phyloP scores from a whole-genome alignment of 768 basidiomycete genomes.

The Rubroboletus pulcherrimus region DNA sequence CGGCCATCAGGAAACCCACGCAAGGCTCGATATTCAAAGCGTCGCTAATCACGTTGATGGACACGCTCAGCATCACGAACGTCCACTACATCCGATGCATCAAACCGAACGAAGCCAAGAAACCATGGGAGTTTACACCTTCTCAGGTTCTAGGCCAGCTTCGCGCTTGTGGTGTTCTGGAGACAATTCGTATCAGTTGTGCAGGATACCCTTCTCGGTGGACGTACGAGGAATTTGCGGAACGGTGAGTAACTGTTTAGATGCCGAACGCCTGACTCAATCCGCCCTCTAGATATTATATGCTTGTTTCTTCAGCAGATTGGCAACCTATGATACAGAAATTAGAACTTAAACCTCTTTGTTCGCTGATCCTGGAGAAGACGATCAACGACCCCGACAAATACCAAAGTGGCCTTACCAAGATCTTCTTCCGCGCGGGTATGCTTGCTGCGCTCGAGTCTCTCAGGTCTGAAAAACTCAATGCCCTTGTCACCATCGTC shows the following conservation, averaged over 20 bases:
- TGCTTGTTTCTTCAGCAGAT: conserved; percentile 83
- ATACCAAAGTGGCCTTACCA: conserved; percentile 94
- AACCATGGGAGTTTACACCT: conserved; percentile 94
- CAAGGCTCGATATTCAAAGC: conserved; percentile 98
- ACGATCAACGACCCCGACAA: conserved; percentile 94
- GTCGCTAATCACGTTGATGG: conserved; percentile 91
- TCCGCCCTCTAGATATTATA: conserved; percentile 72
- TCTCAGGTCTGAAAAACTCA: conserved; percentile 81
- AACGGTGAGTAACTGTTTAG: conserved; percentile 58
- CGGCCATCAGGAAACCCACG: conserved; percentile 84
- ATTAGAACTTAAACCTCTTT: conserved; percentile 76
- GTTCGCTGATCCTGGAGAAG: conserved; percentile 75
- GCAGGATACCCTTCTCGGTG: conserved; percentile 98
- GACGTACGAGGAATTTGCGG: conserved; percentile 98
- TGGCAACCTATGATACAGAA: conserved; percentile 87
- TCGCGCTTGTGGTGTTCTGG: conserved; percentile 96
- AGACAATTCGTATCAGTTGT: conserved; percentile 98
- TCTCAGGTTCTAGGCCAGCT: conserved; percentile 94
- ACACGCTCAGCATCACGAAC: conserved; percentile 94
- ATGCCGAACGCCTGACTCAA: conserved; percentile 19
- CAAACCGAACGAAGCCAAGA: conserved; percentile 96
- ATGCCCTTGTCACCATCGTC: conserved; percentile 88
- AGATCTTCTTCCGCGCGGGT: conserved; percentile 99
- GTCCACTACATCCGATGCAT: conserved; percentile 99
- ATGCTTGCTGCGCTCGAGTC: conserved; percentile 97